These are phyloP conservation scores for Leishmania guyanensis DNA, from an alignment of 208 protist genomes.

Conservation along the genomic window DNA sequence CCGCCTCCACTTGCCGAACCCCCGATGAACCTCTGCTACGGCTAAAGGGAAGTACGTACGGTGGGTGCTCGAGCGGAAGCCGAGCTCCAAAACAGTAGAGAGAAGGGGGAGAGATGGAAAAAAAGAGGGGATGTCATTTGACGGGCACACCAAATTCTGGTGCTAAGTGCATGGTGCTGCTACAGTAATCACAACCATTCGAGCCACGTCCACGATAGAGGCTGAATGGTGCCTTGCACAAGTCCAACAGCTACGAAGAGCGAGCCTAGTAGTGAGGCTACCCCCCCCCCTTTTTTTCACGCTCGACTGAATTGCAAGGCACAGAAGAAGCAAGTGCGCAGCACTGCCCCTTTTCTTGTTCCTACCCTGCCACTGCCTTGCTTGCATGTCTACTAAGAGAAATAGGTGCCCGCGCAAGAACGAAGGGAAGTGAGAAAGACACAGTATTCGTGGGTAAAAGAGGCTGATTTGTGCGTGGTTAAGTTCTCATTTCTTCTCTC, in stretches of 20 bases:
- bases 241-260: background rate
- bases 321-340: background rate
- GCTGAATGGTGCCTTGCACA: background rate
- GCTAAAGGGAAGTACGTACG: background rate
- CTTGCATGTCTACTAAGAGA: background rate
- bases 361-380: background rate
- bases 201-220: background rate
- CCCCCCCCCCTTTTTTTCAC: background rate
- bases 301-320: background rate
- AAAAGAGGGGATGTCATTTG: background rate
- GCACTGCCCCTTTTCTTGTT: background rate
- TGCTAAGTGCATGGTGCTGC: background rate
- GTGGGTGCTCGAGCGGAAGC: background rate
- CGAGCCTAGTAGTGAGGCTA: background rate
- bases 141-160: too few relatives aligned
- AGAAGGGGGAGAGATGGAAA: background rate
- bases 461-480: background rate
- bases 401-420: background rate
- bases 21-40: background rate
- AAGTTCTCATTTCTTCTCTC: background rate
- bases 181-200: background rate
- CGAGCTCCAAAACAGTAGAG: background rate
- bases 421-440: background rate
- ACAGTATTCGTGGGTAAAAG: background rate
- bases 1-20: background rate